phyloP scores from a whole-genome alignment of 2,329 filamentous ascomycete species.

The Teratosphaeria destructans region DNA sequence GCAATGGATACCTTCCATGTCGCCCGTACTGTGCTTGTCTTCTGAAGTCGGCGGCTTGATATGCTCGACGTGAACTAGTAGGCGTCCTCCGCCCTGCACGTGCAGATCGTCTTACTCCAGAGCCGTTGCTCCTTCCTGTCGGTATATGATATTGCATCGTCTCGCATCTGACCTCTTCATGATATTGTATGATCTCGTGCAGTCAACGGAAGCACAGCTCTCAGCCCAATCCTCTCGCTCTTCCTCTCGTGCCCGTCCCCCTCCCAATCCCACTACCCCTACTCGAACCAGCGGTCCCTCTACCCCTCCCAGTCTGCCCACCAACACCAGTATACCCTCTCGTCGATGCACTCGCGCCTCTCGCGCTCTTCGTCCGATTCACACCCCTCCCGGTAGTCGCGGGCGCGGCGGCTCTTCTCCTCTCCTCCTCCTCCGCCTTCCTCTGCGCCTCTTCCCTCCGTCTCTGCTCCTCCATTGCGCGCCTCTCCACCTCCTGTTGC shows the following conservation, averaged over 20 bases:
- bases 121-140: no score
- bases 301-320: slow-evolving; percentile 41
- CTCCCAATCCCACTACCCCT: slow-evolving; percentile 37
- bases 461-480: slow-evolving; percentile 67
- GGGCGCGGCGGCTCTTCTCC: slow-evolving; percentile 46
- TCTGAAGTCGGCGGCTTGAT: no score
- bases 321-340: slow-evolving; percentile 33
- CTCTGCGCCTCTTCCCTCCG: slow-evolving; percentile 52
- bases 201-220: background rate
- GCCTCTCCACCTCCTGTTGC: slow-evolving; percentile 67
- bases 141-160: background rate
- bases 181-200: background rate
- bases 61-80: no score
- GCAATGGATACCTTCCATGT: no score
- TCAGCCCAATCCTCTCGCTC: background rate
- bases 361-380: slow-evolving; percentile 22
- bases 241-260: slow-evolving; percentile 19
- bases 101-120: no score
- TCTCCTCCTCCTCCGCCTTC: slow-evolving; percentile 42
- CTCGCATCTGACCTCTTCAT: background rate
- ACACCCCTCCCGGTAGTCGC: slow-evolving; percentile 18
- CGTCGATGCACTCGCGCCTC: slow-evolving; percentile 22
- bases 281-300: slow-evolving; percentile 34
- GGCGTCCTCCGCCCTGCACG: no score
- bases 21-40: no score